These are phyloP conservation scores for carrot (Daucus carota) DNA, from an alignment of 129 eudicot species.

Conservation along the genomic window DNA sequence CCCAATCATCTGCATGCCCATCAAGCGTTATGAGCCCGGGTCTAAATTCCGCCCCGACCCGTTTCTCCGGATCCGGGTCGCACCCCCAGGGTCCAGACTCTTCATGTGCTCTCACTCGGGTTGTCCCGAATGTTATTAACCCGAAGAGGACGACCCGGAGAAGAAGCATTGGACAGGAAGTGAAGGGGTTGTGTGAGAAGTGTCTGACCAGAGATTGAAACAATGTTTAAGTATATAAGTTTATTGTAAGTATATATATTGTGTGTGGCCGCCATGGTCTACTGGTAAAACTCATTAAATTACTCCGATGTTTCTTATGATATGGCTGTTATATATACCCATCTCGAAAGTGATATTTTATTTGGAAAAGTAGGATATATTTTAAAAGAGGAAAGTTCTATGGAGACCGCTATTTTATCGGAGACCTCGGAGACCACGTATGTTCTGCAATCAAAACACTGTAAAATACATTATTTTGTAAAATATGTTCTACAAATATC, in stretches of 20 bases:
- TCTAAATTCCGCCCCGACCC: slow-evolving; percentile 35
- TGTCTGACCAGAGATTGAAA: not conserved
- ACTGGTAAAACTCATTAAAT: slow-evolving; percentile 1
- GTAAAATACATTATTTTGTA: no score
- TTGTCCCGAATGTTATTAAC: slow-evolving; percentile 13
- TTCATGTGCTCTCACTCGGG: slow-evolving; percentile 30
- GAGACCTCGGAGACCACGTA: no score
- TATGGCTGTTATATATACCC: no score
- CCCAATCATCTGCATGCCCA: slow-evolving; percentile 62
- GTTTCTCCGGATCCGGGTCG: slow-evolving; percentile 41
- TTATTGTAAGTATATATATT: no score
- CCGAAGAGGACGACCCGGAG: slow-evolving; percentile 10
- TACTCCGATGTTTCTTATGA: not conserved
- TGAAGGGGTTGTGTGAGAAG: not conserved
- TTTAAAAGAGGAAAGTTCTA: no score
- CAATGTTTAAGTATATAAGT: not conserved
- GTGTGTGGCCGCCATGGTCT: not conserved
- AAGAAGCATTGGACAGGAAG: slow-evolving; percentile 1
- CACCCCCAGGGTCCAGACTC: slow-evolving; percentile 65
- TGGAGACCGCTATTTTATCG: no score
- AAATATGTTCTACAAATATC: no score
- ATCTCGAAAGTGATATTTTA: no score
- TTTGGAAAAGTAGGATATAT: no score
- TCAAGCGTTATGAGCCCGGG: slow-evolving; percentile 56
- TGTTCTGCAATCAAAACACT: no score